phyloP scores from a whole-genome alignment of 768 basidiomycete species.

The Pleurotus salmoneostramineus region DNA sequence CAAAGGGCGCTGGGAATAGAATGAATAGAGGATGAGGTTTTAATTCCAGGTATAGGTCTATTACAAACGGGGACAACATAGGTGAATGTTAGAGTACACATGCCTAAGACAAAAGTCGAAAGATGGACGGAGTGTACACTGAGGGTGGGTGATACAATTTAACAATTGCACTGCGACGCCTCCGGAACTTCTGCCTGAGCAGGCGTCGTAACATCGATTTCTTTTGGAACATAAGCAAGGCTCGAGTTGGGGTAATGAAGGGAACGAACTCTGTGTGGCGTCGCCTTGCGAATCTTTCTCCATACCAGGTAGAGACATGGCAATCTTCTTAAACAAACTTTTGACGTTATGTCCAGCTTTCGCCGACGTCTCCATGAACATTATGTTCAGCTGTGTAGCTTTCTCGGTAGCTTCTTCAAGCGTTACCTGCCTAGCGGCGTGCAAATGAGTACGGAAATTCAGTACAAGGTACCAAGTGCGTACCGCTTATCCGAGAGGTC shows the following conservation, averaged over 20 bases:
- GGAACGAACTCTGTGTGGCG: constrained; percentile 45
- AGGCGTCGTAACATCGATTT: constrained; percentile 88
- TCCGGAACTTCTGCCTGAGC: constrained; percentile 70
- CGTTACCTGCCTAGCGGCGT: constrained; percentile 82
- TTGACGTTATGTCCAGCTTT: constrained; percentile 99
- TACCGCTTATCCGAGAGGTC: constrained; percentile 98
- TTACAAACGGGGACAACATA: background rate
- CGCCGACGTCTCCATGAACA: constrained; percentile 99
- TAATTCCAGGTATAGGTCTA: constrained; percentile 6
- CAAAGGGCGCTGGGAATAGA: constrained; percentile 91
- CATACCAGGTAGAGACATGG: constrained; percentile 95
- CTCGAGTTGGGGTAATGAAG: background rate
- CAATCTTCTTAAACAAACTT: constrained; percentile 98
- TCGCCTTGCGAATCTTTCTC: constrained; percentile 72
- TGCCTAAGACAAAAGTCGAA: background rate
- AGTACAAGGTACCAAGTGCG: constrained; percentile 19
- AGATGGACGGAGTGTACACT: background rate
- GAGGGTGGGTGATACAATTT: constrained; percentile 15
- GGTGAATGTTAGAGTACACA: background rate
- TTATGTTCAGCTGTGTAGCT: constrained; percentile 85
- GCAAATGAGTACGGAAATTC: constrained; percentile 2
- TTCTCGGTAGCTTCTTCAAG: constrained; percentile 94
- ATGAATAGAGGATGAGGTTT: constrained; percentile 81
- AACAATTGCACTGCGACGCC: constrained; percentile 85
- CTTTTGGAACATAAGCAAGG: constrained; percentile 33